Base-by-base conservation (phyloP, 1,284 basidiomycete genomes). In the Rhodotorula sp. region DNA sequence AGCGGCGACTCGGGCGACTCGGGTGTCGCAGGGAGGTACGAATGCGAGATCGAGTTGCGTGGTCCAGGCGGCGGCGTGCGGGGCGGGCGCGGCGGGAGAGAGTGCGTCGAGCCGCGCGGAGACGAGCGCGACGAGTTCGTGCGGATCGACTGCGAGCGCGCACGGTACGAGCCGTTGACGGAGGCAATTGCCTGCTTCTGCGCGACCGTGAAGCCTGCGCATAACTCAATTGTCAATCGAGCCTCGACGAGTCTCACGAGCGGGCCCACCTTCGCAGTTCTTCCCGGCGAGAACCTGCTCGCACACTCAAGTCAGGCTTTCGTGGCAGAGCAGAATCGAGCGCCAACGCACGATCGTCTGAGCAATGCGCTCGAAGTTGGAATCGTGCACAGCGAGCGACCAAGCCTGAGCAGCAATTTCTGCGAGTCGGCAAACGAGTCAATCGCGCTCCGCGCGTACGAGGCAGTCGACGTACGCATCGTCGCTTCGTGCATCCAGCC, bases 191-290 rank as follows among this genome's bases (percentile, higher is more conserved):
- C 25, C 44, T 46, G 7, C 57, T 68, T 64, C 56, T 68, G 62
- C 42, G 45, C 49, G 17, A n/a, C 56, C 46, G 67, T 68, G 27
- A 68, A 68, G 45, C 49, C 67, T 64, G 61, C 17, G 16, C 17
- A n/a, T 8, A 13, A 12, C 0, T 4, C 7, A 1, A 14, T 13
- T 0, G 53, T 27, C 5, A 19, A 25, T 17, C 1, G 5, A 27
- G 17, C 3, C 27, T 16, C 7, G 34, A 14, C 21, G 44, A 34
- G 34, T 5, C 5, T 2, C 5, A 34, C 34, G 34, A 34, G 5
- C 59, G 9, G n/a, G 34, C 27, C 61, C 52, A 3, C 27, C 53
- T 12, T 34, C 17, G 16, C 53, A 25, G 53, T 27, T 52, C 54
- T 46, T 46, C 3, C 34, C 34, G 34, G 34, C 34, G 5, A 34